These are phyloP conservation scores for Zalerion maritima DNA, from an alignment of 495 filamentous ascomycete genomes.

Conservation along the genomic window DNA sequence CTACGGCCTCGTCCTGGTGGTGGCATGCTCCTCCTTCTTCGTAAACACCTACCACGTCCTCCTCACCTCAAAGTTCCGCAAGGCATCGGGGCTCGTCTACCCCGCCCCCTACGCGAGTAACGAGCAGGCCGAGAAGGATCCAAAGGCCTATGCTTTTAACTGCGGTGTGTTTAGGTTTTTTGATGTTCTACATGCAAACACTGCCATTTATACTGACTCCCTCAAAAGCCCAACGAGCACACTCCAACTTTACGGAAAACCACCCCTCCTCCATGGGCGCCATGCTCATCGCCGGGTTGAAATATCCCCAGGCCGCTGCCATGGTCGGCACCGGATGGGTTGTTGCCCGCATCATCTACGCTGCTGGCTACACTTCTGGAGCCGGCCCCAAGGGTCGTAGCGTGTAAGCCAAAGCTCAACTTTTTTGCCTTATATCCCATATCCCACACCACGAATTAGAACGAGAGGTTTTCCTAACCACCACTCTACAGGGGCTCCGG, in stretches of 20 bases:
- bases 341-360: constrained; percentile 36
- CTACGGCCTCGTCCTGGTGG: constrained; percentile 46
- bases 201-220: constrained; percentile 33
- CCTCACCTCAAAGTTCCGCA: constrained; percentile 33
- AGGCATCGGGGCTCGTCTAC: constrained; percentile 40
- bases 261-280: constrained; percentile 40
- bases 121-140: constrained; percentile 42
- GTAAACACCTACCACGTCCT: constrained; percentile 37
- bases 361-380: constrained; percentile 42
- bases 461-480: too few relatives aligned
- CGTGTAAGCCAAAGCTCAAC: constrained; percentile 9
- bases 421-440: neutral
- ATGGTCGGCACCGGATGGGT: constrained; percentile 42
- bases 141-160: constrained; percentile 32
- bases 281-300: constrained; percentile 38
- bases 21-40: constrained; percentile 44
- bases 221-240: constrained; percentile 47
- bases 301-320: constrained; percentile 41
- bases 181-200: constrained; percentile 12
- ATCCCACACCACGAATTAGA: neutral
- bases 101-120: constrained; percentile 49
- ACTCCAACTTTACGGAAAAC: constrained; percentile 59
- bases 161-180: constrained; percentile 21
- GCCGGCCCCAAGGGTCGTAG: constrained; percentile 19
- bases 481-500: constrained; percentile 11